A percentile compares a stretch with the other conserved stretches of the same genome.
Evolutionary conservation across 495 filamentous ascomycete genomes (phyloP).

Genomic region (Penicillium diatomitis): DNA sequence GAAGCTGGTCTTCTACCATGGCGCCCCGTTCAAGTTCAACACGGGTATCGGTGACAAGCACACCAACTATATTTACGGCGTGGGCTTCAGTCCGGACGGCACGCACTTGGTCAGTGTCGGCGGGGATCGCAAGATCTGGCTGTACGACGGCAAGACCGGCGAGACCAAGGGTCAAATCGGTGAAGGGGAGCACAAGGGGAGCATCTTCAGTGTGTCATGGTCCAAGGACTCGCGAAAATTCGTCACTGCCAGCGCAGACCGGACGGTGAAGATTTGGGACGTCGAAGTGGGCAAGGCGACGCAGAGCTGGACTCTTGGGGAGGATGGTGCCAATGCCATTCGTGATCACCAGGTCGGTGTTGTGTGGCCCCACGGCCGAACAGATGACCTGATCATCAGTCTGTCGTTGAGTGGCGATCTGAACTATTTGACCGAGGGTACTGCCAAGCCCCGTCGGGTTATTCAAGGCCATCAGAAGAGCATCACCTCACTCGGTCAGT

Average conservation of each 20-base stretch:
- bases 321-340: slow-evolving; percentile 62
- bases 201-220: slow-evolving; percentile 89
- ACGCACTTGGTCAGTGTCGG: slow-evolving; percentile 77
- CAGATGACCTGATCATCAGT: slow-evolving; percentile 80
- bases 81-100: slow-evolving; percentile 87
- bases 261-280: slow-evolving; percentile 67
- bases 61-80: slow-evolving; percentile 78
- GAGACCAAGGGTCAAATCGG: slow-evolving; percentile 69
- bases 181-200: slow-evolving; percentile 79
- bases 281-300: slow-evolving; percentile 65
- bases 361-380: slow-evolving; percentile 77
- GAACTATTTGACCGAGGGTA: slow-evolving; percentile 73
- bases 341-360: slow-evolving; percentile 90
- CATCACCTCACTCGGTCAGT: slow-evolving; percentile 63
- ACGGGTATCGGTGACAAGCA: slow-evolving; percentile 67
- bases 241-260: slow-evolving; percentile 86
- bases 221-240: slow-evolving; percentile 78
- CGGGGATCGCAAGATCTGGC: slow-evolving; percentile 77
- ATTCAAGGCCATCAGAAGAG: slow-evolving; percentile 92
- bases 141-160: slow-evolving; percentile 93
- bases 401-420: slow-evolving; percentile 80
- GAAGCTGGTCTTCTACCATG: slow-evolving; percentile 83
- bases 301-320: slow-evolving; percentile 82
- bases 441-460: slow-evolving; percentile 54
- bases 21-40: slow-evolving; percentile 90